Percentiles rank a stretch among this genome's conserved stretches.
Evolutionary conservation across 495 filamentous ascomycete species (phyloP).

Genomic region (Sporormia fimetaria): DNA sequence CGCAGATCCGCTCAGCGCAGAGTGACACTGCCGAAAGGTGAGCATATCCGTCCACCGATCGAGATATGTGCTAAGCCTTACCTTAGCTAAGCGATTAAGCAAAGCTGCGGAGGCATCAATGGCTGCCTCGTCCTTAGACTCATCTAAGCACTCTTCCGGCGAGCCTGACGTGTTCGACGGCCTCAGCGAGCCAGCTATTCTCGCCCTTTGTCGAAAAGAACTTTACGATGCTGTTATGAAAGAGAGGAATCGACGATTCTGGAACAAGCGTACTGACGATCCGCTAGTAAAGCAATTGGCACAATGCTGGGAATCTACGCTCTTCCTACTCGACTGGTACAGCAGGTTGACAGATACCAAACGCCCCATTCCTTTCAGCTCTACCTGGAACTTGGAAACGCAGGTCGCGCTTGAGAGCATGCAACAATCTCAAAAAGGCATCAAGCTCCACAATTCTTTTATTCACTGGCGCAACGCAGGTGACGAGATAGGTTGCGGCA

Average conservation of each 20-base stretch:
- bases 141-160: not conserved
- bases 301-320: conserved; percentile 44
- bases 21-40: not conserved
- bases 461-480: conserved; percentile 50
- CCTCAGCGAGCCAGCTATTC: conserved; percentile 27
- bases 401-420: conserved; percentile 47
- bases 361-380: conserved; percentile 46
- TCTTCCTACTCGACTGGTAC: conserved; percentile 51
- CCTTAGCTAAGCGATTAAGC: conserved; percentile 13
- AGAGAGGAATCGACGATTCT: conserved; percentile 37
- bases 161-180: conserved; percentile 20
- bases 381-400: conserved; percentile 50
- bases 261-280: conserved; percentile 36
- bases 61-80: not conserved
- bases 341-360: conserved; percentile 41
- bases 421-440: conserved; percentile 44
- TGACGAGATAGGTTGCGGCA: conserved; percentile 45
- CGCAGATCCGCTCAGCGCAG: not conserved
- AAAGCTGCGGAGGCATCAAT: conserved; percentile 10
- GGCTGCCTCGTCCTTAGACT: conserved; percentile 11
- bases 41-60: not conserved
- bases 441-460: conserved; percentile 50
- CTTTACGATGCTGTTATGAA: conserved; percentile 37
- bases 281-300: conserved; percentile 40
- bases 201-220: conserved; percentile 38